Percentiles rank a stretch among this genome's conserved stretches.
Conservation (phyloP, 2,329 filamentous ascomycete species). For the Lasiodiplodia gonubiensis region DNA sequence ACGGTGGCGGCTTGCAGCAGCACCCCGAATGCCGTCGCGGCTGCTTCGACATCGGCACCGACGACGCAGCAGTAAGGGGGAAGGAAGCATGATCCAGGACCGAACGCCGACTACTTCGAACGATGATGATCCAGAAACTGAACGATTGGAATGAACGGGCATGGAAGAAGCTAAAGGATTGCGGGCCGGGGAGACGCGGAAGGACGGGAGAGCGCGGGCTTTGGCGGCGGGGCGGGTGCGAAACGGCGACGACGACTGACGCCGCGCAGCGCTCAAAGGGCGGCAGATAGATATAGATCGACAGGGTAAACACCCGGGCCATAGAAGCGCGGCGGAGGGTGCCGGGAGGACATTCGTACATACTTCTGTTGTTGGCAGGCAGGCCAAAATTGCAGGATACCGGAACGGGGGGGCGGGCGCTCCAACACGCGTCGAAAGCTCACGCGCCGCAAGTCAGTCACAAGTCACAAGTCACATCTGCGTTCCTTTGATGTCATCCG, state of each 20-base stretch:
- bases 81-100: not conserved
- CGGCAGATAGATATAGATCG: constrained; percentile 13
- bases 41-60: not conserved
- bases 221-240: not conserved
- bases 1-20: constrained; percentile 15
- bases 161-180: not conserved
- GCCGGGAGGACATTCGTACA: not conserved
- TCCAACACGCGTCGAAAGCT: not conserved
- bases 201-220: not conserved
- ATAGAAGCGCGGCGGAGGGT: not conserved
- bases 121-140: not conserved
- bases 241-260: not conserved
- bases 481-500: not conserved
- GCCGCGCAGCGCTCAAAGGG: not conserved
- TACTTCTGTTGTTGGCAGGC: not conserved
- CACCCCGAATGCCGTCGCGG: not conserved
- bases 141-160: too few species aligned
- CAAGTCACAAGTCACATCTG: not conserved
- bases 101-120: not conserved
- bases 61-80: not conserved
- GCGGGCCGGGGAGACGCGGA: not conserved
- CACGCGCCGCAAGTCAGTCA: constrained; percentile 3
- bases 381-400: constrained; percentile 14
- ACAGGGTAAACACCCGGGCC: not conserved
- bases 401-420: not conserved